Base-by-base conservation (phyloP, 768 basidiomycete genomes). In the Boletus eberwhitei region DNA sequence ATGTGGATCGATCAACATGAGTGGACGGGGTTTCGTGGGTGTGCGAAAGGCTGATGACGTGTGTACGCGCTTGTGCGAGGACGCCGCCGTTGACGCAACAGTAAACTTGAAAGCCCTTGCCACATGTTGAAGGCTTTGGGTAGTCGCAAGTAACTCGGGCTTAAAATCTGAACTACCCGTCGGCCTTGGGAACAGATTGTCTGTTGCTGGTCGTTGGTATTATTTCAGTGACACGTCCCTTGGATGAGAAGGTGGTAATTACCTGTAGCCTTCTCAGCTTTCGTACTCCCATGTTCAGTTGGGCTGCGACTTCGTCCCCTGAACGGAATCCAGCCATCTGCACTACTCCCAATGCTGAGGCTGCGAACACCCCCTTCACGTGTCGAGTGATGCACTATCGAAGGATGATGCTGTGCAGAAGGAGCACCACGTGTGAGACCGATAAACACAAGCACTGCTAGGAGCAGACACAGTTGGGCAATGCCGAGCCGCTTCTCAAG, bases 401-500 rank as follows among this genome's bases (percentile, higher is more conserved):
- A 40, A 37, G 51, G 52, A 48, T 57, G 53, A 16, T 60, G 55
- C 22, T 62, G 51, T 84, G 88, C 8, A 35, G 59, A 44, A 5
- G 69, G 60, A 17, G 68, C 65, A 32, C 91, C 90, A 6, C 93
- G 82, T 5, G 93, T 94, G 48, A 96, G 77, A 17, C 87, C 83
- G 72, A 96, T 88, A 68, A 97, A 93, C 13, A 93, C 76, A 19
- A 96, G 79, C 11, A 97, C 87, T 0, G 87, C 82, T 4, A 97
- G 77, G 6, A 96, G 77, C 7, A 95, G 78, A 65, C 88, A 85
- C 0, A 98, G 79, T 63, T 98, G 95, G 0, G 88, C 89, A 21
- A 97, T 84, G 3, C 93, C 87, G 0, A 97, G 80, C 2, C 93
- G 86, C 63, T 96, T 94, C 71, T 97, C 95, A 47, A 94, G 79